Evolutionary conservation across 1,284 basidiomycete species (phyloP).

Genomic region (Vanrija pseudolonga): DNA sequence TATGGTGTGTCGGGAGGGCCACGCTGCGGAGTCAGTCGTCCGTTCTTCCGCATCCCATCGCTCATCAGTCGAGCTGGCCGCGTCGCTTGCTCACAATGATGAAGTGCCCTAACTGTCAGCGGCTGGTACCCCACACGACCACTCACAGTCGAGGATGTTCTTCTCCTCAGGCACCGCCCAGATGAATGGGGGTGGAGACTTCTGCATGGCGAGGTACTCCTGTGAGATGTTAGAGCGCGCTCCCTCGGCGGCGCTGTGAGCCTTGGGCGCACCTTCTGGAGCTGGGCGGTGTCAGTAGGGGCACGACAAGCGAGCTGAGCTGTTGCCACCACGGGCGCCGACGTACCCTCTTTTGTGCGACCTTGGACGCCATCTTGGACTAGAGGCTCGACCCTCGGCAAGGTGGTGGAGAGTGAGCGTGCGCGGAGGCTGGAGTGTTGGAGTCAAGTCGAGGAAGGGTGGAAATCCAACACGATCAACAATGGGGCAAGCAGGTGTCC

Average conservation of each 20-base stretch:
- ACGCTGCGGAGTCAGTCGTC: constrained; percentile 57
- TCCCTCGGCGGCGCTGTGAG: neutral
- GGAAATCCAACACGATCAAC: too few species aligned
- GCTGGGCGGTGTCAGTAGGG: constrained; percentile 19
- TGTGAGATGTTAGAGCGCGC: constrained; percentile 58
- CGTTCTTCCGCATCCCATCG: too few species aligned
- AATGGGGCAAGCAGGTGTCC: too few species aligned
- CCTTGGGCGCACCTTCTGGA: constrained; percentile 37
- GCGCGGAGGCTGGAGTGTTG: too few species aligned
- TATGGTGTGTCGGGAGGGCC: constrained; percentile 91
- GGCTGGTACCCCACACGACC: constrained; percentile 59
- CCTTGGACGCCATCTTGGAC: constrained; percentile 48
- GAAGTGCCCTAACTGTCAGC: constrained; percentile 67
- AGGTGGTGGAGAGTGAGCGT: too few species aligned
- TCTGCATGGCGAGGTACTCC: constrained; percentile 91
- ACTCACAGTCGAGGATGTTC: constrained; percentile 68
- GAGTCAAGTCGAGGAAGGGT: too few species aligned
- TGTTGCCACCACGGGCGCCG: neutral
- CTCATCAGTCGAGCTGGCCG: neutral
- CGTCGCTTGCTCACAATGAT: constrained; percentile 64
- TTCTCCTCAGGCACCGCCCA: constrained; percentile 93
- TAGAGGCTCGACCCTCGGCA: neutral
- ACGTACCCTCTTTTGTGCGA: constrained; percentile 50
- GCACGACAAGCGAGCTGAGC: neutral
- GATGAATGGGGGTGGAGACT: constrained; percentile 86